Evolutionary conservation across 352 stramenopile genomes (phyloP).

Genomic region (Phytophthora nicotianae): DNA sequence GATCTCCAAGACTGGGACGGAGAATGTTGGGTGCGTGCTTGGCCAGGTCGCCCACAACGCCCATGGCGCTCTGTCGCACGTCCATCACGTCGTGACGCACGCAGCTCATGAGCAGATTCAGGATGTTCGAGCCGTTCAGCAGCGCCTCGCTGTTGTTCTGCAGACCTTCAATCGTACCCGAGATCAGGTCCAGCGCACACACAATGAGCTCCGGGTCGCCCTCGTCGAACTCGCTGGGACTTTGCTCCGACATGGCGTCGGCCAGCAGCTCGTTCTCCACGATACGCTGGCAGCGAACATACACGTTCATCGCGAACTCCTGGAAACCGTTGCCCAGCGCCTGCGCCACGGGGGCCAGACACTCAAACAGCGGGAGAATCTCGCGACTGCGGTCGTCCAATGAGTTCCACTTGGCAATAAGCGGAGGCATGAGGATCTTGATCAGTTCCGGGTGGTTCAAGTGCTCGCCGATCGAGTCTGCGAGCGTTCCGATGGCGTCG

Average conservation of each 20-base stretch:
- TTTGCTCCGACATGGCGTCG: slow-evolving; percentile 82
- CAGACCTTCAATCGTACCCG: slow-evolving; percentile 89
- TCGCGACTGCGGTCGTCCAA: slow-evolving; percentile 81
- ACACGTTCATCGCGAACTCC: slow-evolving; percentile 86
- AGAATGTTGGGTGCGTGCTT: slow-evolving; percentile 84
- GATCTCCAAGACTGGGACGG: slow-evolving; percentile 68
- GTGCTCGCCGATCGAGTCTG: slow-evolving; percentile 92
- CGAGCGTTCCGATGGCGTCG: slow-evolving; percentile 95
- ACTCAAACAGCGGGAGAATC: slow-evolving; percentile 90
- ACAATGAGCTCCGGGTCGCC: slow-evolving; percentile 91
- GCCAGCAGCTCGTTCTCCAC: slow-evolving; percentile 86
- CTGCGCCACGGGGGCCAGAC: slow-evolving; percentile 84
- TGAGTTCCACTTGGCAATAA: slow-evolving; percentile 93
- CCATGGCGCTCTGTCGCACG: slow-evolving; percentile 90
- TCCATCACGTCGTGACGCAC: slow-evolving; percentile 88
- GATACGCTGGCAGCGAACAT: slow-evolving; percentile 80
- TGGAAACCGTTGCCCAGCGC: slow-evolving; percentile 88
- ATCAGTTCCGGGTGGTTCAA: slow-evolving; percentile 93
- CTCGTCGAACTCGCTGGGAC: slow-evolving; percentile 77
- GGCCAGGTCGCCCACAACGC: slow-evolving; percentile 87
- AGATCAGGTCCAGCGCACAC: slow-evolving; percentile 89
- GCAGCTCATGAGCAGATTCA: slow-evolving; percentile 89
- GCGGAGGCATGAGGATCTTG: slow-evolving; percentile 91
- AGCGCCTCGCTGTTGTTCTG: slow-evolving; percentile 76
- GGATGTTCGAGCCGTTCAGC: slow-evolving; percentile 81